These are phyloP conservation scores for Balamuthia mandrillaris DNA, from an alignment of 208 protist species.

Conservation along the genomic window DNA sequence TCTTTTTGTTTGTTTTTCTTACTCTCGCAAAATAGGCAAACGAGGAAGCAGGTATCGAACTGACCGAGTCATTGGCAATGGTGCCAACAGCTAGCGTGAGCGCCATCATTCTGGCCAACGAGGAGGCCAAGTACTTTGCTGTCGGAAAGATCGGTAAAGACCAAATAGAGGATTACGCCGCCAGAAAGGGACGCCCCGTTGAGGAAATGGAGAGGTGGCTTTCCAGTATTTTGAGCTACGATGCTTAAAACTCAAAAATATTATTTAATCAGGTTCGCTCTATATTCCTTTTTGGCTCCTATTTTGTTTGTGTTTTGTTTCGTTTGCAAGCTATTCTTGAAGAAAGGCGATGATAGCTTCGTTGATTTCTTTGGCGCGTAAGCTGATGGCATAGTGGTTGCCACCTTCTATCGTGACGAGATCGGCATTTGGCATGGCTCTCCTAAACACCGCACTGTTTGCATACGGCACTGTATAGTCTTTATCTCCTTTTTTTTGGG, in stretches of 20 bases:
- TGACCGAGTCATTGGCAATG: constrained; percentile 93
- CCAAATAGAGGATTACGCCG: constrained; percentile 82
- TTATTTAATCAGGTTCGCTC: too few relatives aligned
- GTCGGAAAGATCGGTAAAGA: constrained; percentile 92
- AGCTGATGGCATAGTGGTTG: not conserved
- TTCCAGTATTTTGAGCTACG: constrained; percentile 61
- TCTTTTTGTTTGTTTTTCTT: not conserved
- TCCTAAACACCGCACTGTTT: not conserved
- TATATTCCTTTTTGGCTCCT: too few relatives aligned
- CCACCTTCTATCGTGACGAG: not conserved
- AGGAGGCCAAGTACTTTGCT: constrained; percentile 90
- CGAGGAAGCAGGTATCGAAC: constrained; percentile 65
- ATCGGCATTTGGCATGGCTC: not conserved
- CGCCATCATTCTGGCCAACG: constrained; percentile 87
- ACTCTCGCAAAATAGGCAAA: too few relatives aligned
- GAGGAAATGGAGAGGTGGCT: constrained; percentile 70
- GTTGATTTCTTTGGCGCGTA: not conserved
- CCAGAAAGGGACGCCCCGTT: constrained; percentile 71
- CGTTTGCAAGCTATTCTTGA: too few relatives aligned
- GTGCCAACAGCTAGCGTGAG: constrained; percentile 86
- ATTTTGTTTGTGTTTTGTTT: too few relatives aligned
- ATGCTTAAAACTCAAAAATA: too few relatives aligned
- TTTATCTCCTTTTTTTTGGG: too few relatives aligned
- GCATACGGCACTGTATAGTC: not conserved
- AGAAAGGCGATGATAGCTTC: not conserved